Percentiles rank a stretch among this genome's conserved stretches.
Conservation (phyloP, 331 rosid species). For the Telfairia occidentalis region DNA sequence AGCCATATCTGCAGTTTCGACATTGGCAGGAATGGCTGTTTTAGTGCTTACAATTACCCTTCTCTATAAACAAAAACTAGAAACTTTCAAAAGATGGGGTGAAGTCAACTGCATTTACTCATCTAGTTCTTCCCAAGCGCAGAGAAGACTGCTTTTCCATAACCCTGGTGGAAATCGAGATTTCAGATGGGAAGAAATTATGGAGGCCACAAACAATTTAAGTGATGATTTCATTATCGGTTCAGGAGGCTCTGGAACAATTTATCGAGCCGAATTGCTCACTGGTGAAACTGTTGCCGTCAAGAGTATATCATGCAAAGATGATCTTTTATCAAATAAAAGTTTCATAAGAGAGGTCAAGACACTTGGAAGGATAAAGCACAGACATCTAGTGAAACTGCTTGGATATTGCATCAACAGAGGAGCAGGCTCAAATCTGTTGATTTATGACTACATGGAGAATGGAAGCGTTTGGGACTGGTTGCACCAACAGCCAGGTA, state of each 20-base stretch:
- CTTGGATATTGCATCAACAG: slow-evolving; percentile 65
- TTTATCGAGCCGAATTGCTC: slow-evolving; percentile 62
- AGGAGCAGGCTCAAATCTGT: slow-evolving; percentile 53
- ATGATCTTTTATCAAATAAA: slow-evolving; percentile 51
- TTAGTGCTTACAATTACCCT: slow-evolving; percentile 33
- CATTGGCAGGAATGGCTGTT: slow-evolving; percentile 46
- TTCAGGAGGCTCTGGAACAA: slow-evolving; percentile 76
- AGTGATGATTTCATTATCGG: slow-evolving; percentile 67
- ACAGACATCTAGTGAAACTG: slow-evolving; percentile 73
- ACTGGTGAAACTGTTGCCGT: slow-evolving; percentile 67
- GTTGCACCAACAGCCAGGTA: slow-evolving; percentile 46
- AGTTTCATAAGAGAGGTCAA: slow-evolving; percentile 66
- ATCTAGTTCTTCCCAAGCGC: slow-evolving; percentile 53
- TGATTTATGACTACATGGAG: slow-evolving; percentile 75
- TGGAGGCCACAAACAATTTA: slow-evolving; percentile 65
- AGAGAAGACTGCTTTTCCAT: slow-evolving; percentile 48
- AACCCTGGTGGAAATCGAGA: slow-evolving; percentile 46
- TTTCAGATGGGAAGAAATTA: slow-evolving; percentile 67
- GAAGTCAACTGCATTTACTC: slow-evolving; percentile 55
- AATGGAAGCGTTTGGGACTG: slow-evolving; percentile 92
- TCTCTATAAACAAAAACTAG: slow-evolving; percentile 34
- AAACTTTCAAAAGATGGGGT: slow-evolving; percentile 29
- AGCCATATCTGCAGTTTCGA: slow-evolving; percentile 48
- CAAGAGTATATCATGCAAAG: slow-evolving; percentile 65
- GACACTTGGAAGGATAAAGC: slow-evolving; percentile 79